A percentile compares a stretch with the other conserved stretches of the same genome.
These are phyloP conservation scores for Chalciporus chontae DNA, from an alignment of 768 basidiomycete species.

Conservation along the genomic window DNA sequence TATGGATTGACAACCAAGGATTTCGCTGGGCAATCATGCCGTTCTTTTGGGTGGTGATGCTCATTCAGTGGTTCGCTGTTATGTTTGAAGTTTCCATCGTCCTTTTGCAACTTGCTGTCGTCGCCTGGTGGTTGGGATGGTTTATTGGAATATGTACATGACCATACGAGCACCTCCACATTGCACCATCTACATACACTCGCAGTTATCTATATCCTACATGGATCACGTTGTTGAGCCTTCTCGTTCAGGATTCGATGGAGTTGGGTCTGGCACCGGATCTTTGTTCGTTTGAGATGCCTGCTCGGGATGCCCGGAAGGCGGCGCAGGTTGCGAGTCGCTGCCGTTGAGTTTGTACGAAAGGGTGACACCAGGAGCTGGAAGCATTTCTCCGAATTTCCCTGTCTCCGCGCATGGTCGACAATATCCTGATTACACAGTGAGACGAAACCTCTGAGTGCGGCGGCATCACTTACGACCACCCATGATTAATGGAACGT, in stretches of 20 bases:
- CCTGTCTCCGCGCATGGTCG: constrained; percentile 63
- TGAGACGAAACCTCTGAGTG: background rate
- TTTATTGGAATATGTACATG: constrained; percentile 46
- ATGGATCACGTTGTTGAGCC: background rate
- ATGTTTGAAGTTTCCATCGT: constrained; percentile 56
- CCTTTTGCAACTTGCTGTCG: constrained; percentile 52
- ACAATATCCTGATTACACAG: constrained; percentile 52
- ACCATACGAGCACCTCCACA: background rate
- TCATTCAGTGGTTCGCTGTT: constrained; percentile 68
- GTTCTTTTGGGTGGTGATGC: constrained; percentile 58
- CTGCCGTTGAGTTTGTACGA: constrained; percentile 1
- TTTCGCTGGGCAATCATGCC: constrained; percentile 63
- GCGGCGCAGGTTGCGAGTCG: constrained; percentile 4
- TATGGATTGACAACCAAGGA: constrained; percentile 56
- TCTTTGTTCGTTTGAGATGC: constrained; percentile 1
- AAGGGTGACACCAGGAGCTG: constrained; percentile 4
- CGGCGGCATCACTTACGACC: constrained; percentile 51
- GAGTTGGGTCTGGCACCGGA: background rate
- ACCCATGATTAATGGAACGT: constrained; percentile 74
- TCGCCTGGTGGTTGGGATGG: constrained; percentile 79
- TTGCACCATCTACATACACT: constrained; percentile 8
- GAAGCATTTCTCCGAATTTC: constrained; percentile 34
- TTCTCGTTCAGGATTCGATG: background rate
- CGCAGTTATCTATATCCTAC: constrained; percentile 11
- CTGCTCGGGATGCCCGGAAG: background rate